Evolutionary conservation across 2,329 filamentous ascomycete genomes (phyloP).

Genomic region (Diplodia corticola): DNA sequence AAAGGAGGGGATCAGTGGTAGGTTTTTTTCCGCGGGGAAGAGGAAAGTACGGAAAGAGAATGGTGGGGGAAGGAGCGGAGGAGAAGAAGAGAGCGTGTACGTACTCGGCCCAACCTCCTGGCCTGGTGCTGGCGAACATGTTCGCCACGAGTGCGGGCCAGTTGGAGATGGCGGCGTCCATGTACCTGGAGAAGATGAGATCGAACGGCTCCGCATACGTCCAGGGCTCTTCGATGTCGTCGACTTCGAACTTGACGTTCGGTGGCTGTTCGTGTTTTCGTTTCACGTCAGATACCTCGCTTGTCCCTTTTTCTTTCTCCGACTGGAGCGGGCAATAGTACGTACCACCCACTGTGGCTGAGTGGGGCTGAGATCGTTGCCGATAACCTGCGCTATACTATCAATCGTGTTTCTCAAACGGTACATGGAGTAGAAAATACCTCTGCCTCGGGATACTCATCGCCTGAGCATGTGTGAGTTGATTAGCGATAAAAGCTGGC

Average conservation of each 20-base stretch:
- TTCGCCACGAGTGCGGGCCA: conserved; percentile 53
- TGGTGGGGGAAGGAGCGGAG: background rate
- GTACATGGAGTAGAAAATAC: background rate
- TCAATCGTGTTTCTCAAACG: background rate
- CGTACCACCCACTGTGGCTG: conserved; percentile 41
- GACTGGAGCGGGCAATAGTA: background rate
- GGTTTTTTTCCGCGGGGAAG: no score
- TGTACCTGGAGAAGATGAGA: conserved; percentile 55
- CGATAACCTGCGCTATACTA: conserved; percentile 20
- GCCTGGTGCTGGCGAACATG: conserved; percentile 37
- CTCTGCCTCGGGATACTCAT: conserved; percentile 4
- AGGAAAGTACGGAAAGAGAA: no score
- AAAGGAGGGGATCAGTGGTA: no score
- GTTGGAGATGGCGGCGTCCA: conserved; percentile 55
- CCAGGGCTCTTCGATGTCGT: conserved; percentile 63
- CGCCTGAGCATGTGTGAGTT: background rate
- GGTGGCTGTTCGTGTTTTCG: conserved; percentile 41
- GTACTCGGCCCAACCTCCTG: conserved; percentile 53
- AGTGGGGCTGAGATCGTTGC: conserved; percentile 50
- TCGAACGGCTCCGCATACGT: conserved; percentile 55
- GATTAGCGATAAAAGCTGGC: background rate
- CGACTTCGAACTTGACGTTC: conserved; percentile 62
- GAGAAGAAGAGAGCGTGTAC: background rate
- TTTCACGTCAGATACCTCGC: background rate
- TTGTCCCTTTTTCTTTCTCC: background rate